Evolutionary conservation across 352 stramenopile species (phyloP), one percentile per base, ranked within the genome.

Genomic region (Phytophthora ramorum): DNA sequence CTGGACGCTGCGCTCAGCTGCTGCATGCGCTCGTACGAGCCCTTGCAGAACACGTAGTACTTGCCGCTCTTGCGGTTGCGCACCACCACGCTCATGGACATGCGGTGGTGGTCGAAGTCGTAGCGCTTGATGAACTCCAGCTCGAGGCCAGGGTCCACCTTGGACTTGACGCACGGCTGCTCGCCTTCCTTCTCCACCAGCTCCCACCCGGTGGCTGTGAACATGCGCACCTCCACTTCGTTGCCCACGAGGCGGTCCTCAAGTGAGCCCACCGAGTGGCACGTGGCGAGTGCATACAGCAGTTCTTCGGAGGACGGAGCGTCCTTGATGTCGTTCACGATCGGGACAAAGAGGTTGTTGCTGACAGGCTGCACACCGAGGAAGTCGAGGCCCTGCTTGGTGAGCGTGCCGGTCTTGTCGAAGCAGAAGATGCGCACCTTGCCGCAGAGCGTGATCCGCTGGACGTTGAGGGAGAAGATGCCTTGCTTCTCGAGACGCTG

Each of bases 401-500:
- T 97, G 4, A 97, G 72, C 8, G 87, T 97, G 3, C 89, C 89
- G 0, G 89, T 97, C 51, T 97, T 97, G 65, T 97, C 89, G 65
- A 97, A 96, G 58, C 85, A 92, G 28, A 86, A 88, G 7, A 89
- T 73, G 10, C 76, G 83, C 7, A 96, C 83, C 70, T 96, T 97
- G 17, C 87, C 89, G 37, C 84, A 83, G 10, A 96, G 63, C 0
- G 90, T 72, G 58, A 96, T 93, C 1, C 79, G 80, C 58, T 87
- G 71, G 0, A 78, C 72, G 63, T 96, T 85, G 1, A 89, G 76
- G 24, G 79, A 92, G n/a, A 50, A 87, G 79, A 50, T 96, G 86
- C 2, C 78, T 71, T 16, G 76, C 72, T 26, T 70, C 44, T 20
- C 75, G 38, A 2, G 96, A 69, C n/a, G 87, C 78, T 20, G 82